Evolutionary conservation across 768 basidiomycete genomes (phyloP), one percentile per base, ranked within the genome.

Genomic region (Pulveroboletus sp.): DNA sequence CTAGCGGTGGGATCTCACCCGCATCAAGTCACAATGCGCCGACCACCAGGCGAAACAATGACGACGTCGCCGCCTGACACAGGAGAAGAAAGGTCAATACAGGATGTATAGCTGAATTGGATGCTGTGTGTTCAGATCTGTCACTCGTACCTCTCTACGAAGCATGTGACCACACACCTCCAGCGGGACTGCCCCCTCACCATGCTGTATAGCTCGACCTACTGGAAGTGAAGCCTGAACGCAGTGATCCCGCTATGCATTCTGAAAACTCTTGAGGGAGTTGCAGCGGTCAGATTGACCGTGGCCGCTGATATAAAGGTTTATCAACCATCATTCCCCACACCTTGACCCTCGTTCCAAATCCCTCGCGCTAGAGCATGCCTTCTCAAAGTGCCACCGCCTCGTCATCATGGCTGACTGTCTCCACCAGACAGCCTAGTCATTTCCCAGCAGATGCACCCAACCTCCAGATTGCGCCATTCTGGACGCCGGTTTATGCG

Each of bases 291-390:
- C 3, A 21, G 21, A 21, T 2, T 21, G 21, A 21, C 21, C 8
- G 35, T 8, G 14, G 9, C 3, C 8, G 3, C 1, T 10, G 15
- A 21, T 57, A 57, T 51, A 57, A 49, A 33, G 8, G 9, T 0
- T 1, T 37, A 2, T 7, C 17, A 14, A 2, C 2, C 8, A 3
- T 18, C 8, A 6, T 10, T 14, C 27, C n/a, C 9, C 11, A n/a
- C n/a, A 10, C 6, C 15, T 18, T 11, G 10, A 8, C 8, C 4
- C 39, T 15, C 46, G 3, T 3, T 12, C 15, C 21, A 8, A 26
- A 8, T 10, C 30, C 15, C 12, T 6, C 38, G 5, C 1, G 4
- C 6, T 5, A 18, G 18, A 58, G 5, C 7, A 63, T 61, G 61
- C 5, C 21, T 11, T 24, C 36, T 14, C 48, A 42, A 1, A 31